phyloP scores from a whole-genome alignment of 352 stramenopile genomes.

The Pythium oligandrum region DNA sequence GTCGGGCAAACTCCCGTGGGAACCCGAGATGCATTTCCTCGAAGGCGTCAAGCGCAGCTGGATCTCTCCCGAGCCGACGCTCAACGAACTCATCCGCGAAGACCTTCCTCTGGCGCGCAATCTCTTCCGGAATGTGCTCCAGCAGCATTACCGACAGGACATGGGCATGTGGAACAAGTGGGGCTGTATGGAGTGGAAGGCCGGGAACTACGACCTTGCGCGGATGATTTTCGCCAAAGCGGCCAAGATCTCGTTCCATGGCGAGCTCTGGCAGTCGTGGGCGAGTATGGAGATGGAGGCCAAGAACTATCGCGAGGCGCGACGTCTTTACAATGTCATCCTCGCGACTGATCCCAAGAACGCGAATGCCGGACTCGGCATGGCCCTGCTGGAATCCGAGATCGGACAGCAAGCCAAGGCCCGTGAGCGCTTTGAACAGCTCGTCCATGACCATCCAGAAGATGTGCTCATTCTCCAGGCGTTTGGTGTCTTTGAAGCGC shows the following conservation, averaged over 20 bases:
- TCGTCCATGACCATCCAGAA: slow-evolving; percentile 43
- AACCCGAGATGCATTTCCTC: slow-evolving; percentile 58
- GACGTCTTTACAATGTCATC: slow-evolving; percentile 79
- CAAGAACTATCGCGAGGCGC: slow-evolving; percentile 70
- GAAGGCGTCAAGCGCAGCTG: slow-evolving; percentile 50
- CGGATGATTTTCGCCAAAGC: slow-evolving; percentile 85
- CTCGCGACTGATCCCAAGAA: slow-evolving; percentile 68
- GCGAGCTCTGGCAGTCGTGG: slow-evolving; percentile 81
- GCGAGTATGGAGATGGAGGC: slow-evolving; percentile 78
- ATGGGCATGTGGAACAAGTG: slow-evolving; percentile 92
- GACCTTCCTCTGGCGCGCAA: slow-evolving; percentile 64
- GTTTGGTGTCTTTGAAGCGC: slow-evolving; percentile 71
- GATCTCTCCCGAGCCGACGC: slow-evolving; percentile 49
- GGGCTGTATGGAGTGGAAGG: slow-evolving; percentile 88
- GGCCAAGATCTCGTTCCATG: slow-evolving; percentile 64
- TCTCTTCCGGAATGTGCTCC: slow-evolving; percentile 77
- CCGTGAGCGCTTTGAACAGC: slow-evolving; percentile 52
- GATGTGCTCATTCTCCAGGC: slow-evolving; percentile 76
- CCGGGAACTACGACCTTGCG: slow-evolving; percentile 73
- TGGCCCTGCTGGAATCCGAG: slow-evolving; percentile 65
- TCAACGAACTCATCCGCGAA: slow-evolving; percentile 81
- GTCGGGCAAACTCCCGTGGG: slow-evolving; percentile 74
- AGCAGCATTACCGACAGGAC: slow-evolving; percentile 73
- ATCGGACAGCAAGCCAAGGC: slow-evolving; percentile 49
- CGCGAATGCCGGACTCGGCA: slow-evolving; percentile 62